Evolutionary conservation across 1,284 basidiomycete species (phyloP).

Genomic region (Cystodermella granulosa): DNA sequence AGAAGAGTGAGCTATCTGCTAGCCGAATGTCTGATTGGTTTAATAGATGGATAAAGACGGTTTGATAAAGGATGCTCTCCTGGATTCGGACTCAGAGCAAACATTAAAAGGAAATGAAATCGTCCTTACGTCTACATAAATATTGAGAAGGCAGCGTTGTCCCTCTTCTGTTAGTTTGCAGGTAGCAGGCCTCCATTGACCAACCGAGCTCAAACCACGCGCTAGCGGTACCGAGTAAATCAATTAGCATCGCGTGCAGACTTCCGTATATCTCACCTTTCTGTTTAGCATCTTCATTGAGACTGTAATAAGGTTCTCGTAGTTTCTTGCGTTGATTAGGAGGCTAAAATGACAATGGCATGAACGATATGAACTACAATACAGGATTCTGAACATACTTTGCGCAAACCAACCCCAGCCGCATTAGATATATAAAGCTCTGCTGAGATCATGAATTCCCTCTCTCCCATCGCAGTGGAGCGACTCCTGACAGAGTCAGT

Average conservation of each 20-base stretch:
- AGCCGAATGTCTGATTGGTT: constrained; percentile 70
- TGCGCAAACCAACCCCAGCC: constrained; percentile 50
- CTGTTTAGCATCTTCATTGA: constrained; percentile 48
- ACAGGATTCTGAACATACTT: constrained; percentile 51
- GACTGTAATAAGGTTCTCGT: constrained; percentile 42
- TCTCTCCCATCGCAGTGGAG: too few relatives aligned
- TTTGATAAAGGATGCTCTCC: constrained; percentile 68
- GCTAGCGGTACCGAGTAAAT: constrained; percentile 59
- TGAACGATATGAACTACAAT: too few relatives aligned
- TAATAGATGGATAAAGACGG: constrained; percentile 64
- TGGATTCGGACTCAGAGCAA: too few relatives aligned
- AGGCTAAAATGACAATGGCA: too few relatives aligned
- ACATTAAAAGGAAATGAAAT: background rate
- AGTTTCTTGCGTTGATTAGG: too few relatives aligned
- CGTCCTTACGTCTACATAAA: constrained; percentile 63
- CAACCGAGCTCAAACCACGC: constrained; percentile 45
- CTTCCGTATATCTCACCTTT: constrained; percentile 46
- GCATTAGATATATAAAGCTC: constrained; percentile 63
- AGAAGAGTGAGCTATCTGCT: constrained; percentile 66
- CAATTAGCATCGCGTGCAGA: constrained; percentile 44
- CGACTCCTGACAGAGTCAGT: too few relatives aligned
- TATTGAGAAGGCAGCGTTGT: constrained; percentile 59
- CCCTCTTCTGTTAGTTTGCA: constrained; percentile 68
- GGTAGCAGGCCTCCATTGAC: constrained; percentile 65
- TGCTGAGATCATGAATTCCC: constrained; percentile 49